A percentile compares a stretch with the other conserved stretches of the same genome.
Conservation (phyloP, 1,139 yeast species). For the Hansenula sp. region DNA sequence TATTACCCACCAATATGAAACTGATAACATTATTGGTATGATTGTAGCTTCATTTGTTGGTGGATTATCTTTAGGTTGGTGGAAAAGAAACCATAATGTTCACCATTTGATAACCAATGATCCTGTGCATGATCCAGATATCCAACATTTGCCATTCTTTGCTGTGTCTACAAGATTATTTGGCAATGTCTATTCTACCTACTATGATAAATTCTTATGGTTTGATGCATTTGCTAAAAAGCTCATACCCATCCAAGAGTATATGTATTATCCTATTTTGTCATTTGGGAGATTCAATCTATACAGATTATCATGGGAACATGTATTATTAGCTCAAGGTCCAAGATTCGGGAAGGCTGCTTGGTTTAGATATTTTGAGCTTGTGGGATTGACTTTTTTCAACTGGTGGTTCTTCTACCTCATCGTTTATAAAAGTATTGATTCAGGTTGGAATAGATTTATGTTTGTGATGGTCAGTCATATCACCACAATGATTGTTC, state of each 20-base stretch:
- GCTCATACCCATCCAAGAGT: slow-evolving; percentile 62
- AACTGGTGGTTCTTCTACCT: slow-evolving; percentile 78
- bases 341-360: slow-evolving; percentile 82
- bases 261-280: slow-evolving; percentile 72
- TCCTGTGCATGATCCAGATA: slow-evolving; percentile 92
- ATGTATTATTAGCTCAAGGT: slow-evolving; percentile 67
- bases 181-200: slow-evolving; percentile 70
- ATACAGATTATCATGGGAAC: slow-evolving; percentile 77
- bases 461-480: slow-evolving; percentile 71
- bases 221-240: slow-evolving; percentile 64
- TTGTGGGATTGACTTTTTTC: slow-evolving; percentile 64
- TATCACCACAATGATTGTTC: slow-evolving; percentile 81
- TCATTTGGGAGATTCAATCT: slow-evolving; percentile 84
- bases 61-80: slow-evolving; percentile 91
- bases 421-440: slow-evolving; percentile 48
- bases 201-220: slow-evolving; percentile 62
- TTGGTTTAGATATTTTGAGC: slow-evolving; percentile 78
- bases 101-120: slow-evolving; percentile 88
- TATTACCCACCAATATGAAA: slow-evolving; percentile 73
- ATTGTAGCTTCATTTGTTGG: slow-evolving; percentile 75
- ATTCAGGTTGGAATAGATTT: slow-evolving; percentile 48
- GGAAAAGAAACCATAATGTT: slow-evolving; percentile 91
- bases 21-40: slow-evolving; percentile 76
- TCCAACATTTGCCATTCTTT: slow-evolving; percentile 88
- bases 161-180: slow-evolving; percentile 77